phyloP scores from a whole-genome alignment of 2,329 filamentous ascomycete species.

The Boeremia lycopersici region DNA sequence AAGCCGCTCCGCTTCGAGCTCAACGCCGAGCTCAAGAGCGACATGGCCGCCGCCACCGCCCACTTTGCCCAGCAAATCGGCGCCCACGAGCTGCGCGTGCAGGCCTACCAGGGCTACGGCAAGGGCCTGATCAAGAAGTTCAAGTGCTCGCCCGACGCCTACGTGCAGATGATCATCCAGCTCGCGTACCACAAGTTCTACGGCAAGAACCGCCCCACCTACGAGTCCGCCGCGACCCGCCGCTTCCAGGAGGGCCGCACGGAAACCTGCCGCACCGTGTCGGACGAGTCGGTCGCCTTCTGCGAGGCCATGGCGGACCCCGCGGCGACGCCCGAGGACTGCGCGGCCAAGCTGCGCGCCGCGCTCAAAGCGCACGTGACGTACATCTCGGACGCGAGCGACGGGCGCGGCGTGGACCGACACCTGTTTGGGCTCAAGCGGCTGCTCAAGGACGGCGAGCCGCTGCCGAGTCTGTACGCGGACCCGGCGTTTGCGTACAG shows the following conservation, averaged over 20 bases:
- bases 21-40: constrained; percentile 72
- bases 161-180: constrained; percentile 98
- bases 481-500: constrained; percentile 88
- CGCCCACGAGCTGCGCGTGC: constrained; percentile 88
- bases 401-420: constrained; percentile 92
- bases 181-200: constrained; percentile 99
- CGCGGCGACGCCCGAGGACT: constrained; percentile 65
- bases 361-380: constrained; percentile 83
- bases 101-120: constrained; percentile 96
- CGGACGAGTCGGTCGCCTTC: constrained; percentile 88
- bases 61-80: constrained; percentile 84
- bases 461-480: constrained; percentile 80
- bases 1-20: constrained; percentile 78
- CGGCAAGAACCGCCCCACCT: constrained; percentile 95
- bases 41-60: constrained; percentile 77
- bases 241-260: constrained; percentile 97
- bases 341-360: constrained; percentile 69
- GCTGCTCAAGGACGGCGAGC: constrained; percentile 78
- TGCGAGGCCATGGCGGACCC: constrained; percentile 84
- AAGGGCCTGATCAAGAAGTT: constrained; percentile 99
- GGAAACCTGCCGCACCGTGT: constrained; percentile 91
- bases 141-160: constrained; percentile 96
- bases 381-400: constrained; percentile 87
- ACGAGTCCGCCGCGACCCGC: constrained; percentile 93
- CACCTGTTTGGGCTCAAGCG: constrained; percentile 98